Base-by-base conservation (phyloP, 164 flowering plant species). In the Magnolia sinica region DNA sequence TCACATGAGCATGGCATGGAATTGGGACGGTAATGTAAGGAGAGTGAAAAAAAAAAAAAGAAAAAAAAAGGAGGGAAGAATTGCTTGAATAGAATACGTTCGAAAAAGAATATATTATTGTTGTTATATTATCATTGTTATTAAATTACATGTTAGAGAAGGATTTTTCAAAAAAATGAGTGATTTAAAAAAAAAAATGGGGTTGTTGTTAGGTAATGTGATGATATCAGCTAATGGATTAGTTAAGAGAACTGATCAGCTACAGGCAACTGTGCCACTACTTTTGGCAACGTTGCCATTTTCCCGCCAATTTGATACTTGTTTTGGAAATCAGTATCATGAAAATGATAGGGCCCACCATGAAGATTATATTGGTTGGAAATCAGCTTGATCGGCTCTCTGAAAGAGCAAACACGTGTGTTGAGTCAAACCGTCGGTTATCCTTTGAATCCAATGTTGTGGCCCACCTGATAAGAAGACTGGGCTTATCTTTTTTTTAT, bases 191-290 rank as follows among this genome's bases (percentile, higher is more conserved):
- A 50, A 13, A 71, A 31, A 31, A 69, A 27, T 45, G 82, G 78
- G 27, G 81, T 85, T 73, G 83, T 81, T 65, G 76, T 80, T 77
- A 80, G 82, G 82, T 59, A 69, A 10, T 45, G 72, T 52, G 80
- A 74, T 86, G 85, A 82, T 70, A 74, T 82, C 80, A 82, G 71
- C 74, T 51, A 37, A 50, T 52, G 71, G 7, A 0, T 75, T 64
- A 55, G 61, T 55, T 55, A 55, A 16, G 18, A 11, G 16, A 11
- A 2, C 61, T 55, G 9, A 55, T 55, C 61, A 55, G 11, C 18
- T 55, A 16, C 61, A 55, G 61, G 16, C 61, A 55, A 16, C 18
- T 55, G 61, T 7, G 13, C 61, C 13, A 2, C 18, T 10, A 55
- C 61, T 16, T 37, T 37, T 37, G 45, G 45, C 45, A 37, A 37